These are phyloP conservation scores for Botrytis sinoallii DNA, from an alignment of 2,329 filamentous ascomycete species.

Conservation along the genomic window DNA sequence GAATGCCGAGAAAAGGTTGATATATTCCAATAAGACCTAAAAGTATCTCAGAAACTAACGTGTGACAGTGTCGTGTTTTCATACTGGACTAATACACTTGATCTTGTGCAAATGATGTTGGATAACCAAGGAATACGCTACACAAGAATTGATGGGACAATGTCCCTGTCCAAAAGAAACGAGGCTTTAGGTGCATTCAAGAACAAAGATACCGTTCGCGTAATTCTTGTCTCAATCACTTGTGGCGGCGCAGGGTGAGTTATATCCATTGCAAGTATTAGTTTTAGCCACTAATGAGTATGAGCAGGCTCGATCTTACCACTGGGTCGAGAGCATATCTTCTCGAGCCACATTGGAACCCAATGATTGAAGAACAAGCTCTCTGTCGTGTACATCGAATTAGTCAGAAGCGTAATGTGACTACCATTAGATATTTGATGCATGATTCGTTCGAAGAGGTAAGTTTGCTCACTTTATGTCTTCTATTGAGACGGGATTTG, in stretches of 20 bases:
- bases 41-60: too few relatives aligned
- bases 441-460: slow-evolving; percentile 33
- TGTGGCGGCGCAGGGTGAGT: slow-evolving; percentile 52
- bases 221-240: slow-evolving; percentile 49
- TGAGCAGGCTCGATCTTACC: slow-evolving; percentile 24
- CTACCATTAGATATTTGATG: slow-evolving; percentile 34
- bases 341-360: slow-evolving; percentile 37
- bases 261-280: neutral
- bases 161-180: slow-evolving; percentile 44
- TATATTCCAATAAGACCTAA: too few relatives aligned
- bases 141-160: slow-evolving; percentile 48
- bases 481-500: too few relatives aligned
- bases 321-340: slow-evolving; percentile 30
- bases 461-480: neutral
- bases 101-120: slow-evolving; percentile 45
- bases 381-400: slow-evolving; percentile 31
- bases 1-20: too few relatives aligned
- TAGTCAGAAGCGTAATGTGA: slow-evolving; percentile 31
- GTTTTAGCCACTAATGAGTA: neutral
- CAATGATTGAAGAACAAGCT: slow-evolving; percentile 31
- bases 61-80: too few relatives aligned
- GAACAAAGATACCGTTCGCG: slow-evolving; percentile 38
- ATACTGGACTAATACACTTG: slow-evolving; percentile 34
- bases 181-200: slow-evolving; percentile 43
- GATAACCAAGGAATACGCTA: slow-evolving; percentile 37